Conservation (phyloP, 306 rosid species). For the Canavalia gladiata region DNA sequence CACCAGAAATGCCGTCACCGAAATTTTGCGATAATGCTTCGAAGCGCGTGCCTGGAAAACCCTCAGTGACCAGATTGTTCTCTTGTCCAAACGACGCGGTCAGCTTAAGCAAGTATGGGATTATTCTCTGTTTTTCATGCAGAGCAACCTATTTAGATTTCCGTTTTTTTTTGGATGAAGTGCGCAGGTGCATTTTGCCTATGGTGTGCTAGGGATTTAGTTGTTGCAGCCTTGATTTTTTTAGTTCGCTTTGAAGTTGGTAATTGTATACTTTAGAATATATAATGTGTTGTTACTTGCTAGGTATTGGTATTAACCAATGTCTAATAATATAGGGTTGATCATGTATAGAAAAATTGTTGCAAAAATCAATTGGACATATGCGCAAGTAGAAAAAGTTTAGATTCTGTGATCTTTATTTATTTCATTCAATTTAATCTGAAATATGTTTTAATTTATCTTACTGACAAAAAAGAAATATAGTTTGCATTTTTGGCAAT, state of each 20-base stretch:
- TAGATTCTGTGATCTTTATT: background rate
- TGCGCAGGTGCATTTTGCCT: background rate
- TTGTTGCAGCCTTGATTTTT: constrained; percentile 1
- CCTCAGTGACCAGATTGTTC: constrained; percentile 85
- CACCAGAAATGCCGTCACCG: constrained; percentile 84
- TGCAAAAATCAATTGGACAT: background rate
- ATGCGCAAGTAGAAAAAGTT: background rate
- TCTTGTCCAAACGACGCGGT: constrained; percentile 92
- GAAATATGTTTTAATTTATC: background rate
- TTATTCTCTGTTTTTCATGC: background rate
- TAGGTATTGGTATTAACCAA: background rate
- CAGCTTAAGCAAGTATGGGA: constrained; percentile 83
- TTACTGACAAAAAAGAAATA: background rate
- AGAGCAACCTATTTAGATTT: background rate
- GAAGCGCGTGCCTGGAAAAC: constrained; percentile 87
- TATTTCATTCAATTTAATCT: background rate
- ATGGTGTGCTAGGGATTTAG: background rate
- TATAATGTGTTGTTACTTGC: background rate
- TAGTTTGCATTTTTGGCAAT: background rate
- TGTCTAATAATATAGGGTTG: background rate
- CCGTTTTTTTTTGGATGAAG: background rate
- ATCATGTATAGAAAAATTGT: constrained; percentile 9
- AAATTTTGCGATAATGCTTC: constrained; percentile 77
- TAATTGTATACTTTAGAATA: background rate
- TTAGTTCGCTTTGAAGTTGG: background rate